Evolutionary conservation across 768 basidiomycete species (phyloP), one percentile per base, ranked within the genome.

Genomic region (Favolaschia claudopus): DNA sequence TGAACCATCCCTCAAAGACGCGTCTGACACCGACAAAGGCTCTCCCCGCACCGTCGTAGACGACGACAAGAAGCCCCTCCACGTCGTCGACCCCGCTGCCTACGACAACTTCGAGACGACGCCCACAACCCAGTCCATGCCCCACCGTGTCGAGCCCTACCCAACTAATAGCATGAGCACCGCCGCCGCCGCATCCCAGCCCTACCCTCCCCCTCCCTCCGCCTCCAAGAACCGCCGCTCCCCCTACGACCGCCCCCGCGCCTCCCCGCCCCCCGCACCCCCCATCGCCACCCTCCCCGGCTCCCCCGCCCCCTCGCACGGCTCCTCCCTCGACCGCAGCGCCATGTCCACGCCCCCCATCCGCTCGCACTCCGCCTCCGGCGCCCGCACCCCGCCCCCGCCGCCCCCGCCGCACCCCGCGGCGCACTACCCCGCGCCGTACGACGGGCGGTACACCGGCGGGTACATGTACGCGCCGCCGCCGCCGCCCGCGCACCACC

Each of bases 281-380:
- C 65, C 69, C 77, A 55, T 84, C 75, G 51, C 85, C 78, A 31
- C 83, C 37, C 58, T 60, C 38, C 58, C 58, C 15, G n/a, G n/a
- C n/a, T 9, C 77, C 2, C 83, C 79, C 58, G 82, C 81, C 59
- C 81, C 81, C 10, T 78, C 80, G 39, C 76, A 79, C 59, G 79
- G 82, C 32, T 84, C 85, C 39, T 85, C 85, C 0, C 75, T 83
- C 32, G 86, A 87, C 76, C 82, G 85, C 67, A 83, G 84, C 40
- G 81, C 84, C 31, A 81, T 84, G 40, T 81, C 80, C n/a, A 85
- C 86, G 1, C 85, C 89, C 7, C 84, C 85, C 60, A 67, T 81
- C 51, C 76, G 58, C 65, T 72, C 37, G 52, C 67, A 38, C 70
- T 67, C 61, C 71, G 72, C 36, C 67, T 54, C 67, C 74, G 46